Conservation (phyloP, 768 basidiomycete genomes). For the Pleurotus platypus region DNA sequence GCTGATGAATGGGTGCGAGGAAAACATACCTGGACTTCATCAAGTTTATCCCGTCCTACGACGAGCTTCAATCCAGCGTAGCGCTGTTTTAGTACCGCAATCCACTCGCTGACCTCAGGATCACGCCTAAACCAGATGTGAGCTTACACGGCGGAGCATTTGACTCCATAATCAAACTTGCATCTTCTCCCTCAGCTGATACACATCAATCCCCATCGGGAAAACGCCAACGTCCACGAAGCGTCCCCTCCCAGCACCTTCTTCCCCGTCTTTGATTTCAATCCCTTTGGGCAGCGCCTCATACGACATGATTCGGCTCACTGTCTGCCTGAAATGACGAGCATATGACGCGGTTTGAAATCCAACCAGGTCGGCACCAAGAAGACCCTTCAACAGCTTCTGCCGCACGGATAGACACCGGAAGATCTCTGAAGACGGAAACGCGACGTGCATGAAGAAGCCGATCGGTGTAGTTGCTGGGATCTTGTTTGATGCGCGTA, state of each 20-base stretch:
- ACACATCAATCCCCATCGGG: conserved; percentile 87
- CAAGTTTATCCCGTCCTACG: conserved; percentile 86
- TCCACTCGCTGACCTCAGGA: conserved; percentile 81
- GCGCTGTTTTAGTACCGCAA: conserved; percentile 70
- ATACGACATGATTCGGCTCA: conserved; percentile 71
- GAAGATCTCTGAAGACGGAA: conserved; percentile 95
- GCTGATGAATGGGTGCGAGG: background rate
- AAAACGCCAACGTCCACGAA: conserved; percentile 89
- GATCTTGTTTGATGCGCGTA: conserved; percentile 61
- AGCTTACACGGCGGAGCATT: too few relatives aligned
- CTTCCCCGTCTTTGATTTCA: conserved; percentile 44
- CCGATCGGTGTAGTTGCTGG: conserved; percentile 65
- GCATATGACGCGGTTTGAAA: conserved; percentile 89
- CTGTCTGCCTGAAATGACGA: conserved; percentile 83
- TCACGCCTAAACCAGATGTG: conserved; percentile 42
- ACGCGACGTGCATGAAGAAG: conserved; percentile 97
- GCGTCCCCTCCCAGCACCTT: conserved; percentile 33
- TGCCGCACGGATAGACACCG: conserved; percentile 80
- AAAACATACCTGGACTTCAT: conserved; percentile 63
- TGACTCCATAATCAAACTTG: conserved; percentile 24
- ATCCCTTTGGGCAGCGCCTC: conserved; percentile 86
- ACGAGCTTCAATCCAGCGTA: conserved; percentile 85
- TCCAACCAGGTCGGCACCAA: conserved; percentile 90
- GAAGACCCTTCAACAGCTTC: conserved; percentile 78
- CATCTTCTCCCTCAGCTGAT: conserved; percentile 63